Percentiles rank a stretch among this genome's conserved stretches.
Conservation (phyloP, 192 early-diverging fungal genomes). For the Entomortierella chlamydospora region DNA sequence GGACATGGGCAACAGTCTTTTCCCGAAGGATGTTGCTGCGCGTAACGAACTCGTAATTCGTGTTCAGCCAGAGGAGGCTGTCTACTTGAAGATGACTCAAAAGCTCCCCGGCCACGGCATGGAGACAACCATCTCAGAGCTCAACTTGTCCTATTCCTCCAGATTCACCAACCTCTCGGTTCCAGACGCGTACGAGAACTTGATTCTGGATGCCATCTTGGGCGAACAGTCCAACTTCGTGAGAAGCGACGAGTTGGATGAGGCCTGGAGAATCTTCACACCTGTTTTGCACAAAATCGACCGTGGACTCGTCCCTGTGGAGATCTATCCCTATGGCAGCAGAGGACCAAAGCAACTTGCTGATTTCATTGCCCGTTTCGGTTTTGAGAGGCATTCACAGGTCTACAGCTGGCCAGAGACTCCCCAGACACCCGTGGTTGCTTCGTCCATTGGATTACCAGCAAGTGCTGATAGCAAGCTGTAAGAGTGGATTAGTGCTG, state of each 20-base stretch:
- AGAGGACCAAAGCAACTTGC: conserved; percentile 84
- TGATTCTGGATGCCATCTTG: conserved; percentile 84
- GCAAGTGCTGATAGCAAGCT: conserved; percentile 32
- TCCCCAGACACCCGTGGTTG: conserved; percentile 20
- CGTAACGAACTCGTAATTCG: conserved; percentile 91
- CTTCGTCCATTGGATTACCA: neutral
- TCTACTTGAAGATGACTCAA: conserved; percentile 90
- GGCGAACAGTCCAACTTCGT: conserved; percentile 93
- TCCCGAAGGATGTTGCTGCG: conserved; percentile 70
- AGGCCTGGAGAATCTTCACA: conserved; percentile 92
- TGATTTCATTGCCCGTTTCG: conserved; percentile 76
- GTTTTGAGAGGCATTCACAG: conserved; percentile 57
- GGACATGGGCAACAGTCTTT: conserved; percentile 66
- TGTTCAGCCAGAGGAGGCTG: conserved; percentile 88
- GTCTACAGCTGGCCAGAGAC: conserved; percentile 64
- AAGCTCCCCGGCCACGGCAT: conserved; percentile 83
- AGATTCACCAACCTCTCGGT: conserved; percentile 84
- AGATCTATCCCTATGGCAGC: conserved; percentile 84
- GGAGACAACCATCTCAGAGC: conserved; percentile 80
- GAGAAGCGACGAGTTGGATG: conserved; percentile 83
- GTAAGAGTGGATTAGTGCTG: too few relatives aligned
- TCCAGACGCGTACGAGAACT: conserved; percentile 89
- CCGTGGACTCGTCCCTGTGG: conserved; percentile 62
- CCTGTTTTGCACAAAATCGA: conserved; percentile 90
- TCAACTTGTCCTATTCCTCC: conserved; percentile 84